Evolutionary conservation across 805 yeast genomes (phyloP).

Genomic region (Sugiyamaella valdiviana): DNA sequence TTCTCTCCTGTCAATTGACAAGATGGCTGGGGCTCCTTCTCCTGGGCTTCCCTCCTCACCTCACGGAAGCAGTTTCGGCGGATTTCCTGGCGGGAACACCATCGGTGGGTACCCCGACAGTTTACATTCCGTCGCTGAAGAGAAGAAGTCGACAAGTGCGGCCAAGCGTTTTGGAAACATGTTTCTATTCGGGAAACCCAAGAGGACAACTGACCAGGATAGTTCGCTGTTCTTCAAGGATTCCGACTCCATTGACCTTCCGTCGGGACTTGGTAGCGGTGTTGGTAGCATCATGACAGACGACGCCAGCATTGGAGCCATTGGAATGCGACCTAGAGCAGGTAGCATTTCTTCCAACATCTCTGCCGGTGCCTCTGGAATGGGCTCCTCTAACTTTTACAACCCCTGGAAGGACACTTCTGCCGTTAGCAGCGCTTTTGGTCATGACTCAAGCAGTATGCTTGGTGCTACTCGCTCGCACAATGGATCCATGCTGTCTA

Average conservation of each 20-base stretch:
- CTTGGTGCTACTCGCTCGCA: conserved; percentile 6
- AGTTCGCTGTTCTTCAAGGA: not conserved
- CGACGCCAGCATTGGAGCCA: conserved; percentile 10
- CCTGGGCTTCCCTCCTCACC: conserved; percentile 12
- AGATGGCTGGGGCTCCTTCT: not conserved
- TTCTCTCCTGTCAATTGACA: conserved; percentile 15
- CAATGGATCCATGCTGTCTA: not conserved
- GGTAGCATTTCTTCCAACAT: conserved; percentile 16
- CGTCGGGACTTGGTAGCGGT: not conserved
- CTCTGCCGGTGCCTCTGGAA: not conserved
- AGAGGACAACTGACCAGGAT: not conserved
- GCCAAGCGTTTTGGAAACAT: not conserved
- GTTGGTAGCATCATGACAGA: not conserved
- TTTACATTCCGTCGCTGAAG: not conserved
- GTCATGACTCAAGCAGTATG: not conserved
- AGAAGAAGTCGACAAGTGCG: not conserved
- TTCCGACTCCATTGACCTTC: not conserved
- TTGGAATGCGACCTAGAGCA: conserved; percentile 18
- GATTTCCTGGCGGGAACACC: not conserved
- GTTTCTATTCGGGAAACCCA: not conserved
- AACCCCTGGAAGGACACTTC: conserved; percentile 13
- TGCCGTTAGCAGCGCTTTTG: not conserved
- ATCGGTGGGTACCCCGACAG: not conserved
- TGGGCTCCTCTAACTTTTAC: conserved; percentile 5
- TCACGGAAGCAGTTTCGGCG: conserved; percentile 7